Percentiles rank a stretch among this genome's conserved stretches.
These are phyloP conservation scores for Aureobasidium sp. DNA, from an alignment of 2,329 filamentous ascomycete species.

Conservation along the genomic window DNA sequence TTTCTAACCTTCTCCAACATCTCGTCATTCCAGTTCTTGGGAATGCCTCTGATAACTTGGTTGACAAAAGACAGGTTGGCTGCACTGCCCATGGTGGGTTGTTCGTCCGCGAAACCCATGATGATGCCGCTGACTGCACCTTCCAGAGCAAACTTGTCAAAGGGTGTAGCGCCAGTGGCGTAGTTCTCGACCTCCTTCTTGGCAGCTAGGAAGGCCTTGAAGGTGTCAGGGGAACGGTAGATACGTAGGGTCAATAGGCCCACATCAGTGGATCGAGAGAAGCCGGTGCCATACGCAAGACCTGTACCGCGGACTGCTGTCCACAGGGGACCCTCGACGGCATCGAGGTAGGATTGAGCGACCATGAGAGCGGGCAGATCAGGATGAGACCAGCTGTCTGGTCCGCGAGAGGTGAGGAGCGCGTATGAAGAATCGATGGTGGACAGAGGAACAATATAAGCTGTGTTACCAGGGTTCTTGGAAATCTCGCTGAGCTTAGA, in stretches of 20 bases:
- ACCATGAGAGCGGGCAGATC: slow-evolving; percentile 78
- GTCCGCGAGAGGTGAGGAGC: slow-evolving; percentile 65
- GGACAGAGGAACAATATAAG: slow-evolving; percentile 81
- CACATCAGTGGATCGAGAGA: slow-evolving; percentile 68
- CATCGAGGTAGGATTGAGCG: slow-evolving; percentile 82
- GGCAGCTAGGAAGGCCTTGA: slow-evolving; percentile 74
- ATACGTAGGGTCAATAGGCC: slow-evolving; percentile 79
- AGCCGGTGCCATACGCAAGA: slow-evolving; percentile 81
- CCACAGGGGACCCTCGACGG: slow-evolving; percentile 92
- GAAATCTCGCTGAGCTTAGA: slow-evolving; percentile 71
- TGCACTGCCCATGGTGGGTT: slow-evolving; percentile 75
- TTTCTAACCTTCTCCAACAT: slow-evolving; percentile 70
- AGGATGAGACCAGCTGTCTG: slow-evolving; percentile 68
- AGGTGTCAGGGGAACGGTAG: slow-evolving; percentile 83
- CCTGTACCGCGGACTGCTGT: slow-evolving; percentile 86
- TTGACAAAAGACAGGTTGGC: slow-evolving; percentile 78
- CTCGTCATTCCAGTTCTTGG: slow-evolving; percentile 68
- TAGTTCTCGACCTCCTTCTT: slow-evolving; percentile 69
- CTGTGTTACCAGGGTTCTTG: slow-evolving; percentile 63
- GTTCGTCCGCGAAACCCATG: slow-evolving; percentile 76
- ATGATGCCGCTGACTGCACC: slow-evolving; percentile 88
- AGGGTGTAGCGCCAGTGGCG: slow-evolving; percentile 60
- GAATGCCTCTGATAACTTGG: slow-evolving; percentile 69
- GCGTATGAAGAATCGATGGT: slow-evolving; percentile 89
- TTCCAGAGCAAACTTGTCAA: slow-evolving; percentile 79